Percentiles rank a stretch among this genome's conserved stretches.
phyloP scores from a whole-genome alignment of 225 moss, liverwort and hornwort species.

The Straminergon stramineum region DNA sequence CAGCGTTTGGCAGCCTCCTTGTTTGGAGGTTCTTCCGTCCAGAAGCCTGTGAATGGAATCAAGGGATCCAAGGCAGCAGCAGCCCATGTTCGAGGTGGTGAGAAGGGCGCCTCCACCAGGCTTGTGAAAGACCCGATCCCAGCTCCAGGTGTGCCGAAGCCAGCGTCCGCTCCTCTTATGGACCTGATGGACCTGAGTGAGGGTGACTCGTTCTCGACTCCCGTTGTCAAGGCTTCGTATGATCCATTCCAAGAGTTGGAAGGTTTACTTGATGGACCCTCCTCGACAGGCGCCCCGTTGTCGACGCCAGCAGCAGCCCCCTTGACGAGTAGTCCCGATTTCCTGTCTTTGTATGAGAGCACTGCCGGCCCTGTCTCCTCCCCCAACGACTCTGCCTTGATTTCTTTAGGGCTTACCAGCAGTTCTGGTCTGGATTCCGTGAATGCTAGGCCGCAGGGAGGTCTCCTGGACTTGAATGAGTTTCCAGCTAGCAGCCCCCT shows the following conservation, averaged over 20 bases:
- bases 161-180: constrained; percentile 34
- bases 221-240: constrained; percentile 13
- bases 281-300: background rate
- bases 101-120: background rate
- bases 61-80: constrained; percentile 19
- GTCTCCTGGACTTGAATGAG: constrained; percentile 28
- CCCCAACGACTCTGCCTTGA: background rate
- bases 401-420: constrained; percentile 13
- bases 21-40: constrained; percentile 46
- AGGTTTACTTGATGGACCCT: constrained; percentile 51
- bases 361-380: background rate
- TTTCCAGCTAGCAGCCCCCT: constrained; percentile 24
- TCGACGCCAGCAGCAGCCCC: constrained; percentile 5
- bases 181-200: constrained; percentile 87
- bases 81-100: constrained; percentile 6
- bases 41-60: constrained; percentile 10
- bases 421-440: background rate
- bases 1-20: constrained; percentile 76
- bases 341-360: constrained; percentile 55
- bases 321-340: constrained; percentile 15
- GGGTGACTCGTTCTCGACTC: constrained; percentile 11
- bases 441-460: background rate
- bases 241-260: constrained; percentile 83
- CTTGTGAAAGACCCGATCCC: constrained; percentile 9
- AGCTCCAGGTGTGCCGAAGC: background rate